Base-by-base conservation (phyloP, 257 asterid genomes). In the Solanum virginianum region DNA sequence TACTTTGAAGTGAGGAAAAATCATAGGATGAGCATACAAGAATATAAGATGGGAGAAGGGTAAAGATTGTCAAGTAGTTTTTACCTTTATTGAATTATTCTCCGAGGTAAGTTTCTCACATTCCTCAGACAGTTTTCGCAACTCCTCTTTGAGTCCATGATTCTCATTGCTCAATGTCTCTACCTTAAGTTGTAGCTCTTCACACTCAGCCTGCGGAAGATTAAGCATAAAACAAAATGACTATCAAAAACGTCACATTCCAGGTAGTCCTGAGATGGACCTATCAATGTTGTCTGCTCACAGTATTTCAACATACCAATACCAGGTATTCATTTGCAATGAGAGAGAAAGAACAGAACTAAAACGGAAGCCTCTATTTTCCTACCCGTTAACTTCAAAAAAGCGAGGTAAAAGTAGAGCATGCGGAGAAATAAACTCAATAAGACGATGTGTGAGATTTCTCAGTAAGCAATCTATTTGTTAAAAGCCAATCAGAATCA, bases 141-240 rank as follows among this genome's bases (percentile, higher is more conserved):
- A 57, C 87, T 95, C 98, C 7, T 92, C 95, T 86, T 93, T 90
- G 54, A 95, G 91, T 10, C 90, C 80, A 63, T 88, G 92, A 81
- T 95, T 95, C 92, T 93, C 98, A 70, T 24, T 88, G 87, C 55
- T 92, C 89, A 95, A 82, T 39, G 90, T 68, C 89, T 92, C 98
- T 81, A 95, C 98, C 87, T 89, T 90, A 22, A 86, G 92, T 82
- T 95, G 98, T 85, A 95, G 91, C 90, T 93, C 98, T 89, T 95
- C 98, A 81, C 97, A 94, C 90, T 93, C 98, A 3, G 96, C 98
- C 98, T 95, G 90, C 60, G 29, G 45, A 86, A 51, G 80, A 79
- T 17, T 32, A 70, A 18, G 62, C 47, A 79, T 51, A 79, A 79
- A 54, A 16, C 49, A 47, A 39, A 3, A 53, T 12, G 45, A 75